Percentiles rank a stretch among this genome's conserved stretches.
Evolutionary conservation across 345 rosid species (phyloP).

Genomic region (Hibiscus tridactylites): DNA sequence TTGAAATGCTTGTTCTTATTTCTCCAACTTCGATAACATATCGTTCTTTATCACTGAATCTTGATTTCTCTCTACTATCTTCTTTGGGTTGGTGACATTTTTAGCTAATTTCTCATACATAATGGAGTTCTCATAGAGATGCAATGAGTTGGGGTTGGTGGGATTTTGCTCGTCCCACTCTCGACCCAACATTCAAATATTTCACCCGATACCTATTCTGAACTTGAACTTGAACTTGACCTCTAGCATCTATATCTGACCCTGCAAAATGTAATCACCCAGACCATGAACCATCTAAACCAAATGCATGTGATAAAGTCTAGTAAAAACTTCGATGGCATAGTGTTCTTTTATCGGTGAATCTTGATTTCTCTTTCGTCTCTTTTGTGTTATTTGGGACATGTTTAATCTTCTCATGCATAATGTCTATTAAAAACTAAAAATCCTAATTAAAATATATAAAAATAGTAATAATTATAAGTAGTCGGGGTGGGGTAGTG

Average conservation of each 20-base stretch:
- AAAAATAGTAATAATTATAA: too few relatives aligned
- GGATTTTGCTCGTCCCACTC: neutral
- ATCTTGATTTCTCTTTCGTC: too few relatives aligned
- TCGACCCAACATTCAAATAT: neutral
- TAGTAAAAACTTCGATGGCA: too few relatives aligned
- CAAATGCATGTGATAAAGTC: neutral
- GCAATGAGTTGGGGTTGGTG: neutral
- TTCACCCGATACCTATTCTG: neutral
- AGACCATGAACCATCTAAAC: neutral
- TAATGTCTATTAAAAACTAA: too few relatives aligned
- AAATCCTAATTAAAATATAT: too few relatives aligned
- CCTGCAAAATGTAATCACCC: neutral
- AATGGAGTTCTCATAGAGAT: neutral
- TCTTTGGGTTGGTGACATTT: neutral
- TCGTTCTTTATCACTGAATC: neutral
- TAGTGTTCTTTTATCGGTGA: too few relatives aligned
- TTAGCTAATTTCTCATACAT: neutral
- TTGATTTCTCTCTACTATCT: neutral
- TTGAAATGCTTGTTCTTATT: conserved; percentile 30
- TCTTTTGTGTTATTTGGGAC: too few relatives aligned
- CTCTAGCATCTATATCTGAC: neutral
- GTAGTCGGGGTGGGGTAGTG: too few relatives aligned
- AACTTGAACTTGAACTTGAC: neutral
- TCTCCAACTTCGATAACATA: conserved; percentile 27
- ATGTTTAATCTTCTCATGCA: too few relatives aligned